These are phyloP conservation scores for Penicillium cosmopolitanum DNA, from an alignment of 495 filamentous ascomycete genomes.

Conservation along the genomic window DNA sequence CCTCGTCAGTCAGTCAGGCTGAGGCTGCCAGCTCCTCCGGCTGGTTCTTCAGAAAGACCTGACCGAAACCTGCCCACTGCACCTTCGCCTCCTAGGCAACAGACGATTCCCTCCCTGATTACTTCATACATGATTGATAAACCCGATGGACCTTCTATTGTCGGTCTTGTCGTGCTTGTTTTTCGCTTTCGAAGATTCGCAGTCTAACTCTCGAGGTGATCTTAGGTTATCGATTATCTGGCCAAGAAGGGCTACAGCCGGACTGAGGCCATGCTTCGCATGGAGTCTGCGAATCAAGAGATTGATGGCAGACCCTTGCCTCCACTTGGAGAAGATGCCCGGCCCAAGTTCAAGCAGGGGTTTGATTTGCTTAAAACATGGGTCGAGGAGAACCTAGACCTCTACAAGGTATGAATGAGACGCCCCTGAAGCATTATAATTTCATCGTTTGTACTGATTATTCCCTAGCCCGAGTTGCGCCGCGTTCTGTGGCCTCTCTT, in stretches of 20 bases:
- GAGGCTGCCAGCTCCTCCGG: background rate
- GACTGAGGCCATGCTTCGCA: slow-evolving; percentile 90
- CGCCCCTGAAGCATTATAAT: background rate
- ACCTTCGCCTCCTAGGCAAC: background rate
- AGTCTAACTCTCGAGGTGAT: slow-evolving; percentile 12
- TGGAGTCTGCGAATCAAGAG: slow-evolving; percentile 82
- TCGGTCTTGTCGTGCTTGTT: background rate
- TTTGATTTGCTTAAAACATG: slow-evolving; percentile 74
- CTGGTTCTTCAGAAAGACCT: background rate
- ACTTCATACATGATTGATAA: background rate
- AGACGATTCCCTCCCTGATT: background rate
- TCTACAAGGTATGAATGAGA: slow-evolving; percentile 76
- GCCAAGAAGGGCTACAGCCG: slow-evolving; percentile 93
- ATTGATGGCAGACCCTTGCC: slow-evolving; percentile 74
- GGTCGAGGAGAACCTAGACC: slow-evolving; percentile 86
- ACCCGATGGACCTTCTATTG: background rate
- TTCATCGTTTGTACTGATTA: slow-evolving; percentile 31
- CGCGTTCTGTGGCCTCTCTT: slow-evolving; percentile 91
- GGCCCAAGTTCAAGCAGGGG: slow-evolving; percentile 72
- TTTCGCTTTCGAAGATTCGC: background rate
- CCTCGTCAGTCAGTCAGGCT: background rate
- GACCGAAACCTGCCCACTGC: background rate
- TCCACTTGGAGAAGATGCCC: slow-evolving; percentile 66
- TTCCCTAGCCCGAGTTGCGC: slow-evolving; percentile 73
- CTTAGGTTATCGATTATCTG: slow-evolving; percentile 91